Evolutionary conservation across 192 early-diverging fungal species (phyloP).

Genomic region (Linderina pennispora): DNA sequence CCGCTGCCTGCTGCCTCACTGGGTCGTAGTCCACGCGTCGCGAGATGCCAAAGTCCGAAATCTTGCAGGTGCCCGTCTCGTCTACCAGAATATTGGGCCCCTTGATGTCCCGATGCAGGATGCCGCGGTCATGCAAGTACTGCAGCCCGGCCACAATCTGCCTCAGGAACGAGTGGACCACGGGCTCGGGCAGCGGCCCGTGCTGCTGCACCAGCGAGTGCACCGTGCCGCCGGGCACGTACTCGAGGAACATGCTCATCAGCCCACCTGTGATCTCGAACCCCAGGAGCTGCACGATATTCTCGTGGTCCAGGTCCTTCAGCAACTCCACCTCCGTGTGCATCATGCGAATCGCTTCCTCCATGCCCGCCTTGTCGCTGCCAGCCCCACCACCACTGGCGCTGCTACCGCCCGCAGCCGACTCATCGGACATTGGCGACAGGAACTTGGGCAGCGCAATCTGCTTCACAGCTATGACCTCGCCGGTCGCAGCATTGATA

Average conservation of each 20-base stretch:
- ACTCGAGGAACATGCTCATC: conserved; percentile 95
- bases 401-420: not conserved
- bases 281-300: conserved; percentile 93
- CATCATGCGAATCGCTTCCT: conserved; percentile 51
- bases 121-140: conserved; percentile 74
- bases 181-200: conserved; percentile 65
- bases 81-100: conserved; percentile 74
- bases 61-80: conserved; percentile 84
- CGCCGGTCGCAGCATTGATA: conserved; percentile 63
- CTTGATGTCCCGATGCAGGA: conserved; percentile 80
- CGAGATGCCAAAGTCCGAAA: conserved; percentile 95
- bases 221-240: conserved; percentile 91
- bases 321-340: conserved; percentile 69
- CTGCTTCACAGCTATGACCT: conserved; percentile 82
- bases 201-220: conserved; percentile 66
- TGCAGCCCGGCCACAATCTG: conserved; percentile 82
- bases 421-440: conserved; percentile 9
- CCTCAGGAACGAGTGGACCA: conserved; percentile 64
- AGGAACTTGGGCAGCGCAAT: conserved; percentile 54
- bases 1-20: conserved; percentile 2
- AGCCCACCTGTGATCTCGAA: conserved; percentile 59
- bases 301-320: conserved; percentile 74
- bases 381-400: not conserved
- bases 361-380: not conserved
- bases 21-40: conserved; percentile 56